Conservation (phyloP, 106 monocot species). For the Dioscorea dumetorum region DNA sequence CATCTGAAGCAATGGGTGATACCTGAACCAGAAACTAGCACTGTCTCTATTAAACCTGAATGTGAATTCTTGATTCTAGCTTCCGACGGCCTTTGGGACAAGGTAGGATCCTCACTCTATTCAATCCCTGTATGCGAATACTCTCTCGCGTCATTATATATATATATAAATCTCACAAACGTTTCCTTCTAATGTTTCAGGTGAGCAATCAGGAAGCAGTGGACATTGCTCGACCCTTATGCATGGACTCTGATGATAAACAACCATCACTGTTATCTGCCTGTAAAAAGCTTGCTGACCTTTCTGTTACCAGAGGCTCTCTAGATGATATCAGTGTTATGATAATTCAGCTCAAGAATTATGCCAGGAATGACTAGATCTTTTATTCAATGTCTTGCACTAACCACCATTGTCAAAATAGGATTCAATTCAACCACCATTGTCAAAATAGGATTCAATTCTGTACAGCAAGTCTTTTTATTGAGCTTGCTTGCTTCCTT, state of each 20-base stretch:
- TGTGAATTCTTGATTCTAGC: conserved; percentile 90
- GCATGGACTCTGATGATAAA: conserved; percentile 9
- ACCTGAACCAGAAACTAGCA: conserved; percentile 68
- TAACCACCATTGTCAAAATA: background rate
- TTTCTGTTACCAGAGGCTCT: conserved; percentile 43
- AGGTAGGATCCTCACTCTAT: conserved; percentile 3
- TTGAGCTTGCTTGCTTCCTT: too few species aligned
- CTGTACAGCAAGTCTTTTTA: too few species aligned
- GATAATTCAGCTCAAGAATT: conserved; percentile 40
- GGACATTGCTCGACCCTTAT: conserved; percentile 42
- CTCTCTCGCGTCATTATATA: too few species aligned
- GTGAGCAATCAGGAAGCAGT: conserved; percentile 78
- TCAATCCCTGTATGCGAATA: too few species aligned
- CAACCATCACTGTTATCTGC: conserved; percentile 32
- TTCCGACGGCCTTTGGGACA: conserved; percentile 88
- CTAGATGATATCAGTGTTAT: conserved; percentile 63
- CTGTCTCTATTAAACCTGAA: conserved; percentile 37
- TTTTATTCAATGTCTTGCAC: background rate
- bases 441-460: too few species aligned
- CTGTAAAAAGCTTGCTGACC: conserved; percentile 52
- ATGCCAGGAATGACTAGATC: background rate
- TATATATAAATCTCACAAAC: too few species aligned
- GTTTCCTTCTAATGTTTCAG: conserved; percentile 6
- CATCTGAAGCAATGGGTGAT: conserved; percentile 87
- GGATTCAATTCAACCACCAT: too few species aligned